phyloP scores from a whole-genome alignment of 192 early-diverging fungal genomes.

The Coemansia sp. region DNA sequence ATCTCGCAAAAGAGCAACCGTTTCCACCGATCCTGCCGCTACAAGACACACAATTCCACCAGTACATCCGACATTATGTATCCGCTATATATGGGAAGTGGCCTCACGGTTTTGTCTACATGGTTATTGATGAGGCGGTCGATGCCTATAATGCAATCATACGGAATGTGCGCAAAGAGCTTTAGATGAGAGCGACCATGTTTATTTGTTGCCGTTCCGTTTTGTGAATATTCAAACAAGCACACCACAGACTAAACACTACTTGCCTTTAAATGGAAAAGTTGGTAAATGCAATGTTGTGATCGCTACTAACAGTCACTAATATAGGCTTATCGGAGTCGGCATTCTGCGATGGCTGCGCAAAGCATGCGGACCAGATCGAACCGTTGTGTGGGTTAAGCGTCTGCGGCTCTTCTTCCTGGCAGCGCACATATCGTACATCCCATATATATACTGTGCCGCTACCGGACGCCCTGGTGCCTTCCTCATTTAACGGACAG shows the following conservation, averaged over 20 bases:
- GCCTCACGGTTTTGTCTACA: slow-evolving; percentile 48
- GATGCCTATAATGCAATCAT: slow-evolving; percentile 45
- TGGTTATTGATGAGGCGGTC: slow-evolving; percentile 53
- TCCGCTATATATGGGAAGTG: slow-evolving; percentile 26
- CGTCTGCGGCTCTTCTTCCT: slow-evolving; percentile 16
- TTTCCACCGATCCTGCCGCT: slow-evolving; percentile 37
- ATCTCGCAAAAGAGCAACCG: slow-evolving; percentile 22
- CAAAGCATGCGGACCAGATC: slow-evolving; percentile 35
- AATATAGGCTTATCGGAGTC: slow-evolving; percentile 10
- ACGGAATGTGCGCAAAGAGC: slow-evolving; percentile 17
- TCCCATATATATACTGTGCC: slow-evolving; percentile 39
- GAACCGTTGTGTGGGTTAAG: slow-evolving; percentile 15
- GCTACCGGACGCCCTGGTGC: background rate
- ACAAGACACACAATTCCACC: slow-evolving; percentile 37
- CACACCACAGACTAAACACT: background rate
- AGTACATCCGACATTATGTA: slow-evolving; percentile 29
- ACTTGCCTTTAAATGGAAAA: slow-evolving; percentile 17
- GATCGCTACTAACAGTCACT: slow-evolving; percentile 28
- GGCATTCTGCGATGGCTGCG: background rate
- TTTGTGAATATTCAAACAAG: background rate
- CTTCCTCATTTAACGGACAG: slow-evolving; percentile 21
- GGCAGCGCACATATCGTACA: slow-evolving; percentile 27
- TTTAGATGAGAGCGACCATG: background rate
- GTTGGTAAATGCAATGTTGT: slow-evolving; percentile 33
- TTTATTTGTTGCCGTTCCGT: background rate